Conservation (phyloP, 139 green algal species). For the Parachlorella kessleri region DNA sequence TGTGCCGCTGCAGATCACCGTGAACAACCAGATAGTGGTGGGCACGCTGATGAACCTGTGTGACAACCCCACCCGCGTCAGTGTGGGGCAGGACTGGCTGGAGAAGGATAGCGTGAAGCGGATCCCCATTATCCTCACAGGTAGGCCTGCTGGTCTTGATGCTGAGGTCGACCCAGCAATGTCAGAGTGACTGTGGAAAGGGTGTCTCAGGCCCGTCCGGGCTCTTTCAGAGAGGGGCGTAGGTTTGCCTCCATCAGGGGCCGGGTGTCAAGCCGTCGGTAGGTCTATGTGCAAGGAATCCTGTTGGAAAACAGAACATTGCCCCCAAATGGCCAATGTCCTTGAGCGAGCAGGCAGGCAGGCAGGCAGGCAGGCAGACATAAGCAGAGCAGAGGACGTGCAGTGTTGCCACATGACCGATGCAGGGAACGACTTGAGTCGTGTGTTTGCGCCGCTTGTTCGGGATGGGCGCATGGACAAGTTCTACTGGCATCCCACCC, state of each 20-base stretch:
- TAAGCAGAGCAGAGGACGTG: background rate
- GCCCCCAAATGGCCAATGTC: too few species aligned
- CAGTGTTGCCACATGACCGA: too few species aligned
- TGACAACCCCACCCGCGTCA: constrained; percentile 79
- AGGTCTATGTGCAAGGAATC: too few species aligned
- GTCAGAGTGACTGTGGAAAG: background rate
- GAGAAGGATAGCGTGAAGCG: constrained; percentile 52
- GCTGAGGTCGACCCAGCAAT: too few species aligned
- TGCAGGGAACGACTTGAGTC: constrained; percentile 83
- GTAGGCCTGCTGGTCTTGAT: too few species aligned
- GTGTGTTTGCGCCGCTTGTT: constrained; percentile 93
- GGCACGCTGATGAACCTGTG: constrained; percentile 93
- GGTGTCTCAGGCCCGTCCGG: too few species aligned
- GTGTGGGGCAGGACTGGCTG: constrained; percentile 65
- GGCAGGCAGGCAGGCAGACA: background rate
- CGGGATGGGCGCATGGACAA: constrained; percentile 84
- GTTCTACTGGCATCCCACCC: constrained; percentile 76
- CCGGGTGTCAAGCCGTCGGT: too few species aligned
- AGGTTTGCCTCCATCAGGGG: too few species aligned
- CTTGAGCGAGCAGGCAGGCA: too few species aligned
- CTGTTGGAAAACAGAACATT: too few species aligned
- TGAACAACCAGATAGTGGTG: constrained; percentile 94
- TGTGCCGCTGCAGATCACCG: constrained; percentile 57
- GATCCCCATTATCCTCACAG: constrained; percentile 84
- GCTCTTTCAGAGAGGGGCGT: too few species aligned